Base-by-base conservation (phyloP, 1,284 basidiomycete genomes). In the Melampsora americana region DNA sequence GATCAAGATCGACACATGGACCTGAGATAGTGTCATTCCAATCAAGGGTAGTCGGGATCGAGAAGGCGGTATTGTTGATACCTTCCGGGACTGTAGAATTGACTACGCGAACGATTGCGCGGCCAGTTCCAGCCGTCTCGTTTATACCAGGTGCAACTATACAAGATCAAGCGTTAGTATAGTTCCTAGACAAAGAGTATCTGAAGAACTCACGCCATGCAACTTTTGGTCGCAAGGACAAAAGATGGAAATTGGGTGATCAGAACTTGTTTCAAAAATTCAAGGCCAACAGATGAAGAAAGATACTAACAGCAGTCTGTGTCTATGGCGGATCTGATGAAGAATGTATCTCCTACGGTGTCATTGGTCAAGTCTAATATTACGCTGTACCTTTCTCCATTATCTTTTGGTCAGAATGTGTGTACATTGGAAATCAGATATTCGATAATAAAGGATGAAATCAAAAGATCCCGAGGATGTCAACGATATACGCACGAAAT, bases 371-470 rank as follows among this genome's bases (percentile, higher is more conserved):
- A 62, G 39, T 72, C 46, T 7, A 72, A 61, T 1, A 72, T 72
- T 26, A 72, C 69, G 16, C 60, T 64, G 28, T 72, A 72, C 32
- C 69, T 72, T 48, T 72, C 42, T 6, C 69, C 69, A 28, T 72
- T 72, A 20, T 71, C 69, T 71, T 53, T 53, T 53, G n/a, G n/a
- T n/a, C n/a, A n/a, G n/a, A n/a, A n/a, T n/a, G n/a, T n/a, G 14
- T 18, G 23, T 53, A 53, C 9, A 4, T 35, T 35, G 35, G 9
- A 35, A 35, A 9, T 35, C 35, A 35, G 9, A 9, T 3, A 35
- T 35, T 35, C 9, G 35, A n/a, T n/a, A n/a, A n/a, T n/a, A 35
- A 35, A 35, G 35, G 3, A n/a, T n/a, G n/a, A 9, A 35, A 35
- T 35, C 3, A 3, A 35, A 35, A 35, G 35, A 35, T 35, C 35